Evolutionary conservation across 805 yeast species (phyloP).

Genomic region (Wickerhamiella allomyrinae): DNA sequence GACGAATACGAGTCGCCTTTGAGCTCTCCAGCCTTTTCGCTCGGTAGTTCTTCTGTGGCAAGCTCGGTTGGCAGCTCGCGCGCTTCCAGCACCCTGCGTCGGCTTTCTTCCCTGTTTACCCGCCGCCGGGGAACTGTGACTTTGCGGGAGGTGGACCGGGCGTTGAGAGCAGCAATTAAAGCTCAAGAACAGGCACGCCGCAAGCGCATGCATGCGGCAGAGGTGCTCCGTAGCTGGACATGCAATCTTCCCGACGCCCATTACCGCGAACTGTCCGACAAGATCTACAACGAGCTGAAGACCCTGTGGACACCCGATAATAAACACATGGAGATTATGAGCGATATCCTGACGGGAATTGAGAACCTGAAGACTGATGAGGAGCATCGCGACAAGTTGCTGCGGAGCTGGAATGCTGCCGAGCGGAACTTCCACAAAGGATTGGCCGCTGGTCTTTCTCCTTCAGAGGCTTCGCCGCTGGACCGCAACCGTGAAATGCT

Average conservation of each 20-base stretch:
- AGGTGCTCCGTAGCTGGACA: constrained; percentile 14
- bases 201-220: constrained; percentile 7
- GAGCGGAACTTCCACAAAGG: constrained; percentile 14
- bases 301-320: constrained; percentile 6
- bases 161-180: constrained; percentile 9
- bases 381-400: constrained; percentile 3
- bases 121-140: constrained; percentile 1
- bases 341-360: constrained; percentile 10
- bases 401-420: constrained; percentile 5
- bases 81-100: background rate
- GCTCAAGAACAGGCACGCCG: constrained; percentile 13
- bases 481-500: constrained; percentile 7
- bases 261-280: constrained; percentile 5
- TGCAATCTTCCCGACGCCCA: constrained; percentile 6
- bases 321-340: constrained; percentile 1
- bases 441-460: constrained; percentile 10
- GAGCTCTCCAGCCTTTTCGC: background rate
- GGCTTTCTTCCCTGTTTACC: background rate
- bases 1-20: background rate
- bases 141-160: constrained; percentile 12
- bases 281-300: constrained; percentile 3
- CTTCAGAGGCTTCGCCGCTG: constrained; percentile 9
- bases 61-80: background rate
- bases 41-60: background rate
- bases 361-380: constrained; percentile 15